Evolutionary conservation across 2,329 filamentous ascomycete species (phyloP), one percentile per base, ranked within the genome.

Genomic region (Phoma sp.): DNA sequence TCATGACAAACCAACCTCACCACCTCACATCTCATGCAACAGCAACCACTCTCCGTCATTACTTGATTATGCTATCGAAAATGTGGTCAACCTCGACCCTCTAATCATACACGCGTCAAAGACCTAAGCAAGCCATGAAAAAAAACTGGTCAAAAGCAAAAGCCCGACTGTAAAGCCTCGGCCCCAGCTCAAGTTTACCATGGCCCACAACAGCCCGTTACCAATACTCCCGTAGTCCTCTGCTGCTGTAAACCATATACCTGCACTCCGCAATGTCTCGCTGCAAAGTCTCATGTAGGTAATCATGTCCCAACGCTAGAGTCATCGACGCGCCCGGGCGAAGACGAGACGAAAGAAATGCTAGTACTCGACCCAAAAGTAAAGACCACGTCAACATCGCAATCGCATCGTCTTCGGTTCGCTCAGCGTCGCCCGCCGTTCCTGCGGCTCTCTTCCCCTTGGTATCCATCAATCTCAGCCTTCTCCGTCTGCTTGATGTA

Each of bases 401-500:
- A 10, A 10, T 6, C 37, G 13, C 8, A 21, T 21, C 37, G 12
- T 3, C 5, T 17, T 12, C 13, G 2, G n/a, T 12, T 27, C 12
- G 8, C 38, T 49, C 46, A 57, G 25, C 45, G 44, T 19, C 55
- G 49, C 7, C 45, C 44, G 19, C 37, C 35, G 50, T 36, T 57
- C n/a, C 35, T 48, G 19, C 54, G 52, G n/a, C 41, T 43, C 43
- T 55, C 52, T 3, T 51, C 52, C 12, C 44, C 41, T 19, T 44
- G 51, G 32, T 74, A 61, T 46, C 62, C 57, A 13, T 68, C 61
- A 31, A 74, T 68, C 39, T 73, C 67, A 32, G 69, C 60, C 21
- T 55, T 43, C 55, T 76, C 70, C 3, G 49, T 58, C 41, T 57
- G 57, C 61, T 69, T 74, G 63, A 76, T 68, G 33, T 63, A 54